phyloP scores from a whole-genome alignment of 129 eudicot species.

The Logfia minima region DNA sequence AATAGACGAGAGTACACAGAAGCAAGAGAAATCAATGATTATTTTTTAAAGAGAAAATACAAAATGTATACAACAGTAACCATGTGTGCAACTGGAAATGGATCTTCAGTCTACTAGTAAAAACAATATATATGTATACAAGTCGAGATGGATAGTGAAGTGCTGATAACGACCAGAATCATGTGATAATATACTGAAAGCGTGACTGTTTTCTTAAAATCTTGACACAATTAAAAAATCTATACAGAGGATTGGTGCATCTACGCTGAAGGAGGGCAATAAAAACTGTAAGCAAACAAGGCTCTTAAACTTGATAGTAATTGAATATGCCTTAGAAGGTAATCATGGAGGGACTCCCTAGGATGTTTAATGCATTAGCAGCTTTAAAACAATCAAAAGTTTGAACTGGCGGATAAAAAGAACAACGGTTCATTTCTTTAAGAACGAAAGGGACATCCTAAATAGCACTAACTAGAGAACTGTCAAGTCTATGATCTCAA shows the following conservation, averaged over 20 bases:
- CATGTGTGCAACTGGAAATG: neutral
- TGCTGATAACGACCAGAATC: neutral
- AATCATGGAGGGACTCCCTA: neutral
- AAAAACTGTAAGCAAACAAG: neutral
- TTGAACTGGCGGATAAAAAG: neutral
- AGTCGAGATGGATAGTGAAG: neutral
- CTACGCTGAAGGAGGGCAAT: neutral
- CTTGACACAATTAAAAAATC: neutral
- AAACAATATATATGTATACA: neutral
- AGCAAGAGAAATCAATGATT: too few relatives aligned
- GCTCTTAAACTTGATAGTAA: neutral
- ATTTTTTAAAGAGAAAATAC: too few relatives aligned
- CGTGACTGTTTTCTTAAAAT: neutral
- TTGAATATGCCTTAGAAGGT: neutral
- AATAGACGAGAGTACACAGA: too few relatives aligned
- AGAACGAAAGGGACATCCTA: neutral
- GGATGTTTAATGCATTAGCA: neutral
- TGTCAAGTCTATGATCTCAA: neutral
- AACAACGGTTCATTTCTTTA: neutral
- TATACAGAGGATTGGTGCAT: neutral
- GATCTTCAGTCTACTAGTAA: neutral
- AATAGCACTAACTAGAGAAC: neutral
- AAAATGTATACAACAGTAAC: neutral
- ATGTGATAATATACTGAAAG: neutral
- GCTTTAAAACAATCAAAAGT: neutral